Base-by-base conservation (phyloP, 2,329 filamentous ascomycete genomes). In the Corynespora cassiicola region DNA sequence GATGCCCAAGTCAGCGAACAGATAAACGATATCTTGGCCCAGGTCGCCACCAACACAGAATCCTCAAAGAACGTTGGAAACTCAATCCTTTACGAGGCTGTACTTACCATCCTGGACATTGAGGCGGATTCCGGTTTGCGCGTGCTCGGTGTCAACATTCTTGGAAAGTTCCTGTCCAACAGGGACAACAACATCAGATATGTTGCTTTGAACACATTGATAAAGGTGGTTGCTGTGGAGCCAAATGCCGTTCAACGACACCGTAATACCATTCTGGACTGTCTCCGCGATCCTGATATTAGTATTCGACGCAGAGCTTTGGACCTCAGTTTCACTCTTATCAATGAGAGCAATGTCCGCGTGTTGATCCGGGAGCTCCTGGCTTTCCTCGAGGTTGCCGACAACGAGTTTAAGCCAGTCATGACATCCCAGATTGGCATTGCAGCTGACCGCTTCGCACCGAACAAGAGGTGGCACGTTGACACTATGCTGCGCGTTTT, bases 181-280 rank as follows among this genome's bases (percentile, higher is more conserved):
- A 86, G 92, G 56, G 94, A 99, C 72, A 99, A 99, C 77, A 99
- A 99, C 66, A 99, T 99, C 59, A 87, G 94, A 69, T 99, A 99
- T 63, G 94, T 99, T 34, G 94, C 94, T 12, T 77, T 99, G 34
- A 99, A 99, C 71, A 99, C 94, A 0, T 76, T 99, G 32, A 95
- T 96, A 73, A 97, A 96, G 71, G 94, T 99, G 12, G 94, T 99
- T 30, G 94, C 94, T 4, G 91, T 99, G 31, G 94, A 99, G 67
- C 94, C 94, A 10, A 97, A 97, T 65, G 94, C 94, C 3, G 94
- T 99, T 2, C 94, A 99, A 69, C 81, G 94, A 64, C 94, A 99
- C 69, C 84, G 95, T 38, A 99, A 97, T 73, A 99, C 94, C 1
- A 97, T 99, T 47, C 75, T 99, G 22, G 94, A 99, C 68, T 99